Conservation (phyloP, 139 green algal genomes). For the Pedinophyceae sp. region DNA sequence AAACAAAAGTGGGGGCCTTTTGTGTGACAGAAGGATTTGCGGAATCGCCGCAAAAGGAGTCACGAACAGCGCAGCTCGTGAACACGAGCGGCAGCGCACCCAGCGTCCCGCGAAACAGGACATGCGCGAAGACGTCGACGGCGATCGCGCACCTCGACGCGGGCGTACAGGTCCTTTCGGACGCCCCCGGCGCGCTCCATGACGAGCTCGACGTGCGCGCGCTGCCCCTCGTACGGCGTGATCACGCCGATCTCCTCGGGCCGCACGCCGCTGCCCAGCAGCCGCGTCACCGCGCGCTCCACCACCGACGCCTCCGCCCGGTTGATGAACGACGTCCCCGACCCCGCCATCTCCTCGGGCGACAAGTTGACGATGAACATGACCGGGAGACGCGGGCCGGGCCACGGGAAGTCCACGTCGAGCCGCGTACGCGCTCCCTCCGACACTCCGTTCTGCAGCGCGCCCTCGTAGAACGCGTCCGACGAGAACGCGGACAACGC, state of each 20-base stretch:
- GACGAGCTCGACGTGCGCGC: constrained; percentile 65
- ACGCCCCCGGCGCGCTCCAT: constrained; percentile 65
- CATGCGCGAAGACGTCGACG: too few relatives aligned
- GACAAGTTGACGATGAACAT: constrained; percentile 93
- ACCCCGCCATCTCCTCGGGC: constrained; percentile 36
- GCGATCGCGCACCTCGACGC: constrained; percentile 70
- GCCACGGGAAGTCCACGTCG: constrained; percentile 64
- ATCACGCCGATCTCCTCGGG: constrained; percentile 87
- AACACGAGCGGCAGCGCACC: too few relatives aligned
- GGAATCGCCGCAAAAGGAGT: too few relatives aligned
- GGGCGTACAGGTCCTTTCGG: constrained; percentile 68
- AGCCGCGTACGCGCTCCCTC: constrained; percentile 30
- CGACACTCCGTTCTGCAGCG: constrained; percentile 54
- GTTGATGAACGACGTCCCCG: constrained; percentile 91
- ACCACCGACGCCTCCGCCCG: constrained; percentile 75
- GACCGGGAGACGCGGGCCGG: constrained; percentile 58
- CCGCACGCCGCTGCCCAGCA: constrained; percentile 52
- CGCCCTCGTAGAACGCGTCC: constrained; percentile 96
- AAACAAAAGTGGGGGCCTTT: too few relatives aligned
- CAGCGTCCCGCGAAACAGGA: too few relatives aligned
- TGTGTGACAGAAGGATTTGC: too few relatives aligned
- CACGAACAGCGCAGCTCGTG: too few relatives aligned
- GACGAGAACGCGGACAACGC: constrained; percentile 85
- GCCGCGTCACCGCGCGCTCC: constrained; percentile 78
- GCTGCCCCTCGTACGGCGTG: constrained; percentile 96